Base-by-base conservation (phyloP, 495 filamentous ascomycete genomes). In the Cladorrhinum samala region DNA sequence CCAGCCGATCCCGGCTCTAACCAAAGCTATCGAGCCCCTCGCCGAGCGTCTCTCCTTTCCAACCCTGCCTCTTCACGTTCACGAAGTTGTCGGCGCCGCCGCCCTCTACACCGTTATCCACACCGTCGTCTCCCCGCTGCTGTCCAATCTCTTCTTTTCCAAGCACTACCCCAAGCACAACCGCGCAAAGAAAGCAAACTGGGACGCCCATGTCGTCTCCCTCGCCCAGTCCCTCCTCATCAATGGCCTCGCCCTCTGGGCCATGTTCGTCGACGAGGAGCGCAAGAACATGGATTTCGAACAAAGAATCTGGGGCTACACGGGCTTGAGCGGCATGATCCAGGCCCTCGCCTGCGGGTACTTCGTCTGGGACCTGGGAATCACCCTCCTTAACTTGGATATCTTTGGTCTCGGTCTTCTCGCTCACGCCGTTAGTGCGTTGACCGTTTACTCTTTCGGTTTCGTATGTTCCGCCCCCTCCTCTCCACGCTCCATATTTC, bases 131-230 rank as follows among this genome's bases (percentile, higher is more conserved):
- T 91, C 94, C 21, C 94, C 93, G 18, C 60, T 72, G 25, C 51
- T 97, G 45, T 95, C 89, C 45, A 68, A 68, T 41, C 60, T 70
- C 48, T 63, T 92, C 51, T 88, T 91, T 63, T 84, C 91, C n/a
- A 60, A 66, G 27, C 77, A 77, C 58, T 98, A 97, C 71, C 70
- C 77, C 11, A 72, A 75, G 25, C 73, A 96, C 51, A 77, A 77
- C 46, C 69, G 68, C 9, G 79, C 84, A 25, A 92, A 86, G 45
- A 83, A 79, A 67, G 72, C 92, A 56, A 97, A 92, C 79, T 99
- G 93, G 93, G 87, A 99, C 69, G 86, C 96, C 23, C 93, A 96
- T 66, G 86, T 96, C 60, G 94, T 97, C 19, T 95, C 89, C 13
- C 72, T 99, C n/a, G 73, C 88, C 16, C 93, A 99, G 74, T 85